phyloP scores from a whole-genome alignment of 192 early-diverging fungal species.

The Coemansia sp. region DNA sequence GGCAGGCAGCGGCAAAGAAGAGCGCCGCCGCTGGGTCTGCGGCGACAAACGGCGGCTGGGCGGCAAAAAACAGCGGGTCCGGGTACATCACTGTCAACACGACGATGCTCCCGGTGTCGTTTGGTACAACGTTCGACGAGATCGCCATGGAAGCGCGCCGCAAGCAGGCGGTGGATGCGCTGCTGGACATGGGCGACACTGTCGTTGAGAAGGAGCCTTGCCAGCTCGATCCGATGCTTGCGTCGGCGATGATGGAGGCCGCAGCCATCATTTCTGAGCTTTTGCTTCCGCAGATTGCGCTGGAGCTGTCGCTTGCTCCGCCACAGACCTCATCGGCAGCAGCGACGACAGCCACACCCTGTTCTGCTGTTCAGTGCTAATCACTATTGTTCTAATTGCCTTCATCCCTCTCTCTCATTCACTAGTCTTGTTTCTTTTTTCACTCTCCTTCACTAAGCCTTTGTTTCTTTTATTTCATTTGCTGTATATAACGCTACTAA shows the following conservation, averaged over 20 bases:
- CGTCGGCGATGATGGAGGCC: not conserved
- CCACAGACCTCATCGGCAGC: not conserved
- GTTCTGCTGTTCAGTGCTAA: not conserved
- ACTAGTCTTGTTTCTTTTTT: not conserved
- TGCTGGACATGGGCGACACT: conserved; percentile 28
- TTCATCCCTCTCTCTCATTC: too few relatives aligned
- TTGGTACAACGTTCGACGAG: conserved; percentile 13
- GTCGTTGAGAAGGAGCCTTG: not conserved
- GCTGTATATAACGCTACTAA: conserved; percentile 12
- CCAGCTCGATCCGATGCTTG: not conserved
- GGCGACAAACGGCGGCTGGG: conserved; percentile 21
- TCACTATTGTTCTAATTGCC: not conserved
- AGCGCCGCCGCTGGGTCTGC: conserved; percentile 8
- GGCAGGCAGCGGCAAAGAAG: conserved; percentile 33
- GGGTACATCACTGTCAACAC: conserved; percentile 47
- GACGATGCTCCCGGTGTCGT: conserved; percentile 21
- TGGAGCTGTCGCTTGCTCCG: conserved; percentile 40
- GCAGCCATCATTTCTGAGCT: conserved; percentile 24
- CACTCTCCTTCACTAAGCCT: not conserved
- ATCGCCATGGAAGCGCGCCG: conserved; percentile 26
- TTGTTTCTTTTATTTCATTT: not conserved
- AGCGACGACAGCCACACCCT: not conserved
- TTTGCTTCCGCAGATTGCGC: conserved; percentile 28
- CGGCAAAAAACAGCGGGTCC: conserved; percentile 39
- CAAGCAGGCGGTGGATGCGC: conserved; percentile 33